Evolutionary conservation across 139 green algal species (phyloP).

Genomic region (Yamagishiella unicocca): DNA sequence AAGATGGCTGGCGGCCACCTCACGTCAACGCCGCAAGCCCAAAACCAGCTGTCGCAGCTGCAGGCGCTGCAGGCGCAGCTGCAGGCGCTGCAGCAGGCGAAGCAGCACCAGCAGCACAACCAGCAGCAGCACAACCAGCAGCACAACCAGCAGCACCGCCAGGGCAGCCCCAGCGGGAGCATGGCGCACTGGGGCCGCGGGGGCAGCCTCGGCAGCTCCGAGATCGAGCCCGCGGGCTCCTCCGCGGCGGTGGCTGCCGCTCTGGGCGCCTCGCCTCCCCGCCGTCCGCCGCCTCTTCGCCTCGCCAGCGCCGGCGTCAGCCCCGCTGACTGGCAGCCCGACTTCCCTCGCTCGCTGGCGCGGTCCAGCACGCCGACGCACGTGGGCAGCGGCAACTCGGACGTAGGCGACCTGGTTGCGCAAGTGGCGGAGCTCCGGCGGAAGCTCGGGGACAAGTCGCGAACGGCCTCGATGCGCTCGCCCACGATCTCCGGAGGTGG

Average conservation of each 20-base stretch:
- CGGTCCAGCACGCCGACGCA: not conserved
- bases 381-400: not conserved
- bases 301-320: not conserved
- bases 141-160: not conserved
- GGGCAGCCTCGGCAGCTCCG: not conserved
- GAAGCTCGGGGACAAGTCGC: conserved; percentile 9
- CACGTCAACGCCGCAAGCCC: no score
- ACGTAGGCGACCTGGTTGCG: not conserved
- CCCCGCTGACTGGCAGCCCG: not conserved
- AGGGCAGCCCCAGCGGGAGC: not conserved
- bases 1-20: not conserved
- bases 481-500: not conserved
- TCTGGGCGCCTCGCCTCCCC: not conserved
- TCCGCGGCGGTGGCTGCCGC: not conserved
- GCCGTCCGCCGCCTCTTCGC: conserved; percentile 6
- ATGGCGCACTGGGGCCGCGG: not conserved
- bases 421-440: conserved; percentile 30
- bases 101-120: not conserved
- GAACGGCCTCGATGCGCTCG: not conserved
- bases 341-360: not conserved
- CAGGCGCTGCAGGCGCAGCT: conserved; percentile 23
- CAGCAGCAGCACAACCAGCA: not conserved
- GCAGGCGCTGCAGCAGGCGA: conserved; percentile 5
- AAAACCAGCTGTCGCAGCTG: conserved; percentile 8
- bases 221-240: not conserved